These are phyloP conservation scores for Podospora pseudocomata DNA, from an alignment of 495 filamentous ascomycete species.

Conservation along the genomic window DNA sequence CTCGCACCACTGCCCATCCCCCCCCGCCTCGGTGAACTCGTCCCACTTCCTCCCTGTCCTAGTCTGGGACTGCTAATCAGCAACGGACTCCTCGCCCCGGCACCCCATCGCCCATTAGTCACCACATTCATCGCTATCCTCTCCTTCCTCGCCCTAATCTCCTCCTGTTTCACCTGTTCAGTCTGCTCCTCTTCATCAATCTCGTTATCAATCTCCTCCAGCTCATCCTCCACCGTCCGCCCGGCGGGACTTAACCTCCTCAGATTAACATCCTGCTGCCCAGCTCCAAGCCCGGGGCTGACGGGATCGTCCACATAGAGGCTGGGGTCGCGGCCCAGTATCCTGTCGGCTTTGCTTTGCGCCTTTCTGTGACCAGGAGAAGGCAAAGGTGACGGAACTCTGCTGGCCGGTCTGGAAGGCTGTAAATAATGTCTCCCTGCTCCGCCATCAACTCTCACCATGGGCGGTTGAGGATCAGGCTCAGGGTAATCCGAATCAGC, in stretches of 20 bases:
- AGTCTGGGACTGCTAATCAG: slow-evolving; percentile 19
- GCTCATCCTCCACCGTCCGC: slow-evolving; percentile 32
- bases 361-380: slow-evolving; percentile 20
- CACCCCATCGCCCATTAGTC: slow-evolving; percentile 37
- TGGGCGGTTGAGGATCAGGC: slow-evolving; percentile 9
- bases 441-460: slow-evolving; percentile 21
- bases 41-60: neutral
- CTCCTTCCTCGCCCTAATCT: slow-evolving; percentile 29
- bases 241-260: slow-evolving; percentile 39
- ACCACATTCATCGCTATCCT: slow-evolving; percentile 43
- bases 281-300: neutral
- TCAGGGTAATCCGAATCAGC: slow-evolving; percentile 26
- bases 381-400: slow-evolving; percentile 5
- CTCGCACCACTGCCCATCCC: neutral
- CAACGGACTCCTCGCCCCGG: slow-evolving; percentile 34
- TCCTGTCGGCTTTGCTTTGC: slow-evolving; percentile 49
- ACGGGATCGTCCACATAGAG: slow-evolving; percentile 40
- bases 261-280: slow-evolving; percentile 38
- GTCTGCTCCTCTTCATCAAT: slow-evolving; percentile 9
- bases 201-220: slow-evolving; percentile 28
- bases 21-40: neutral
- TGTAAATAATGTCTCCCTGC: slow-evolving; percentile 35
- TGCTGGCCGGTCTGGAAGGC: slow-evolving; percentile 9
- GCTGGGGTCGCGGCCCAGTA: slow-evolving; percentile 48
- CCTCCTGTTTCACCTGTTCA: slow-evolving; percentile 3